Evolutionary conservation across 305 asterid genomes (phyloP).

Genomic region (Solanum hybrid): DNA sequence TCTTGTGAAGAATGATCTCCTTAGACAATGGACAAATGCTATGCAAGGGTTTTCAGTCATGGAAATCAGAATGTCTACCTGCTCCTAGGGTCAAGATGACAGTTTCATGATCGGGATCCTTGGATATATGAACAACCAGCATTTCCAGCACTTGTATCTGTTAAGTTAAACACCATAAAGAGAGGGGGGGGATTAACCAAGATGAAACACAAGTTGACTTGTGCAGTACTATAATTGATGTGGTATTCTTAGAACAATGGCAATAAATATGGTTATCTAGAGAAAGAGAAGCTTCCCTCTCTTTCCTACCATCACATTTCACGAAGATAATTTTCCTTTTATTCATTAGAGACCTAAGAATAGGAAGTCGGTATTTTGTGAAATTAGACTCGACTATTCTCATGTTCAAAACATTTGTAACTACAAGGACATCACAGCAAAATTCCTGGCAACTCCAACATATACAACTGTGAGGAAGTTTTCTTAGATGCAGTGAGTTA

Average conservation of each 20-base stretch:
- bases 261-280: neutral
- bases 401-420: neutral
- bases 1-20: neutral
- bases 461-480: neutral
- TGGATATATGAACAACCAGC: slow-evolving; percentile 14
- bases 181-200: neutral
- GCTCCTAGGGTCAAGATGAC: slow-evolving; percentile 32
- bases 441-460: neutral
- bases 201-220: neutral
- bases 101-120: slow-evolving; percentile 11
- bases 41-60: neutral
- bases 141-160: slow-evolving; percentile 22
- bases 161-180: neutral
- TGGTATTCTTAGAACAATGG: neutral
- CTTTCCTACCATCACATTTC: neutral
- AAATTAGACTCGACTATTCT: neutral
- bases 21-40: neutral
- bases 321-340: neutral
- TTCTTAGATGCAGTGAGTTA: neutral
- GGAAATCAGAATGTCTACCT: slow-evolving; percentile 10
- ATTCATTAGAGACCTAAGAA: neutral
- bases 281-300: neutral
- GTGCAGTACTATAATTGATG: neutral
- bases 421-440: neutral
- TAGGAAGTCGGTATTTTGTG: neutral